Base-by-base conservation (phyloP, 768 basidiomycete species). In the Pleurotus platypus region DNA sequence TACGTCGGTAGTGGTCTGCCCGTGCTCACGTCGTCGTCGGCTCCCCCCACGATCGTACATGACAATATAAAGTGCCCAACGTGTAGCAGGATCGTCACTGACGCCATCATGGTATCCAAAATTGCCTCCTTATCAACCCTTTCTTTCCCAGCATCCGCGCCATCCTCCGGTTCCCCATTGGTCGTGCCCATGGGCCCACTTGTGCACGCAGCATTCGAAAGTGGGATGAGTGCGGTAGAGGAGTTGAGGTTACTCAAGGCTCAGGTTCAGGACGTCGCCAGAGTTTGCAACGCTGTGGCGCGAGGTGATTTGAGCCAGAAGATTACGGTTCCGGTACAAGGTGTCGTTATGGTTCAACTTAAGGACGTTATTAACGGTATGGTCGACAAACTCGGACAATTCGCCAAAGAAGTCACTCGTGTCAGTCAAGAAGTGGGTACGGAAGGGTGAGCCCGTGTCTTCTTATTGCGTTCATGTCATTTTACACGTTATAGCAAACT, bases 351-450 rank as follows among this genome's bases (percentile, higher is more conserved):
- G 86, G 79, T 84, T 2, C 84, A 87, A 67, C 78, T 88, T 64
- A 87, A 87, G 70, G 85, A 84, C 63, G 81, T 83, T 60, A 85
- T 86, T 69, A 85, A 85, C 61, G 75, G 76, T 18, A 83, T 83
- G 81, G 80, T 78, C 35, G 78, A 80, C 62, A 80, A 80, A 59
- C 77, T 98, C 26, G 85, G 89, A 57, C 87, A 90, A 65, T 96
- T 98, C 70, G 94, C 95, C 37, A 87, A 87, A 67, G 92, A 94
- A 69, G 92, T 94, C 38, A 94, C 92, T 58, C 83, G 93, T 58
- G 89, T 91, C 57, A 82, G 81, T 62, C 86, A 87, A 68, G 89
- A 91, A 68, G 94, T 96, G 69, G 89, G 89, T 18, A 90, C 87
- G 56, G 87, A 89, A 78, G 85, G 83, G 83, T 84, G 55, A 40